phyloP scores from a whole-genome alignment of 1,139 yeast genomes.

The Ogataea hybrid region DNA sequence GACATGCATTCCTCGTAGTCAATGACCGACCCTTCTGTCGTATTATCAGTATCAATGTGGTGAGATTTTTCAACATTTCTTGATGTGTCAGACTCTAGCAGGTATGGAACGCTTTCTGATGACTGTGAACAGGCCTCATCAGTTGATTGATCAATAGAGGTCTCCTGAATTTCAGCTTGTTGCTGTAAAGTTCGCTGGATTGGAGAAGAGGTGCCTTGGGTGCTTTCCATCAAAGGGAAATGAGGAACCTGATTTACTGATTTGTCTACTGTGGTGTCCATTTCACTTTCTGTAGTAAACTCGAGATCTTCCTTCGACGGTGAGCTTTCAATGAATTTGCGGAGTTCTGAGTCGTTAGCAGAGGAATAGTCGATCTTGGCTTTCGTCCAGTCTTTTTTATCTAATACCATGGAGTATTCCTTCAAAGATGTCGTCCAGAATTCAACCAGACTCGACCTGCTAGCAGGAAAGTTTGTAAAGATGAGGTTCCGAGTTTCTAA shows the following conservation, averaged over 20 bases:
- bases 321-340: slow-evolving; percentile 12
- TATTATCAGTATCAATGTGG: slow-evolving; percentile 14
- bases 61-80: slow-evolving; percentile 4
- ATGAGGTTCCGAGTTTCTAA: slow-evolving; percentile 19
- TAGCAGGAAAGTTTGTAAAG: slow-evolving; percentile 17
- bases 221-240: no score
- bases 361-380: slow-evolving; percentile 11
- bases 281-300: slow-evolving; percentile 1
- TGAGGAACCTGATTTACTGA: not conserved
- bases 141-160: not conserved
- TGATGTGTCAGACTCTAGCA: not conserved
- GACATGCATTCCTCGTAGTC: slow-evolving; percentile 5
- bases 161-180: not conserved
- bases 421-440: slow-evolving; percentile 28
- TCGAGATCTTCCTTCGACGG: slow-evolving; percentile 1
- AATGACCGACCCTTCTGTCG: slow-evolving; percentile 9
- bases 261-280: slow-evolving; percentile 1
- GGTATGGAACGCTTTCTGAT: not conserved
- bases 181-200: not conserved
- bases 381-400: slow-evolving; percentile 13
- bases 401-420: slow-evolving; percentile 21
- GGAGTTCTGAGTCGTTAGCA: slow-evolving; percentile 17
- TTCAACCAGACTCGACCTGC: slow-evolving; percentile 19
- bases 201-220: no score
- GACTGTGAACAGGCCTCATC: not conserved